A percentile compares a stretch with the other conserved stretches of the same genome.
These are phyloP conservation scores for Cornus controversa DNA, from an alignment of 148 eudicot genomes.

Conservation along the genomic window DNA sequence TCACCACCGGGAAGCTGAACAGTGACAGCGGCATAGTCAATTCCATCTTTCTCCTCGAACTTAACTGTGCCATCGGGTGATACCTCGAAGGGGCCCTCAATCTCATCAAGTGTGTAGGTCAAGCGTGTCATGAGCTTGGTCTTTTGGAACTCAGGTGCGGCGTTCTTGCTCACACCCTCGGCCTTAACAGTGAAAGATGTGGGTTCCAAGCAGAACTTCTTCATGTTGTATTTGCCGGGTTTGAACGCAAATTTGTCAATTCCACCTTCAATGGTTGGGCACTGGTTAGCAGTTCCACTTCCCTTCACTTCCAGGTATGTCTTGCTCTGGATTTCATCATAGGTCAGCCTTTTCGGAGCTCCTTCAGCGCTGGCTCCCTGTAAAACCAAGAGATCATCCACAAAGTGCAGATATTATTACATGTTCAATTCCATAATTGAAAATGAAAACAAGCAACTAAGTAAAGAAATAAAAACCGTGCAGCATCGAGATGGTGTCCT, in stretches of 20 bases:
- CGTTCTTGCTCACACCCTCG: slow-evolving; percentile 75
- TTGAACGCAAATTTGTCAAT: slow-evolving; percentile 70
- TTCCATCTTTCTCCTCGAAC: slow-evolving; percentile 98
- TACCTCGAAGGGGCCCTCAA: slow-evolving; percentile 94
- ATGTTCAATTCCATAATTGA: neutral
- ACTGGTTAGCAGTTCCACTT: slow-evolving; percentile 97
- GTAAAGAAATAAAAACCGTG: too few species aligned
- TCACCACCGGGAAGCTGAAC: slow-evolving; percentile 99
- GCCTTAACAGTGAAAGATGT: slow-evolving; percentile 93
- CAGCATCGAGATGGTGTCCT: too few species aligned
- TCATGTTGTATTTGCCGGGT: slow-evolving; percentile 87
- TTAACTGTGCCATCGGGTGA: slow-evolving; percentile 70
- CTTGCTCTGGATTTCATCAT: slow-evolving; percentile 92
- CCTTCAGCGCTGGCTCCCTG: slow-evolving; percentile 98
- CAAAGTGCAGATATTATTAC: neutral
- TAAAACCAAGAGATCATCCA: neutral
- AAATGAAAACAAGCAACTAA: neutral
- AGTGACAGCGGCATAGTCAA: slow-evolving; percentile 96
- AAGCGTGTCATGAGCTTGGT: slow-evolving; percentile 98
- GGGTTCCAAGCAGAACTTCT: slow-evolving; percentile 94
- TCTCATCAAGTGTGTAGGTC: slow-evolving; percentile 96
- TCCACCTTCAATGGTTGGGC: slow-evolving; percentile 83
- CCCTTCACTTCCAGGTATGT: slow-evolving; percentile 96
- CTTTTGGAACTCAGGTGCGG: slow-evolving; percentile 84
- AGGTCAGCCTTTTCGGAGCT: slow-evolving; percentile 75